These are phyloP conservation scores for Tulasnella sp. DNA, from an alignment of 768 basidiomycete species.

Conservation along the genomic window DNA sequence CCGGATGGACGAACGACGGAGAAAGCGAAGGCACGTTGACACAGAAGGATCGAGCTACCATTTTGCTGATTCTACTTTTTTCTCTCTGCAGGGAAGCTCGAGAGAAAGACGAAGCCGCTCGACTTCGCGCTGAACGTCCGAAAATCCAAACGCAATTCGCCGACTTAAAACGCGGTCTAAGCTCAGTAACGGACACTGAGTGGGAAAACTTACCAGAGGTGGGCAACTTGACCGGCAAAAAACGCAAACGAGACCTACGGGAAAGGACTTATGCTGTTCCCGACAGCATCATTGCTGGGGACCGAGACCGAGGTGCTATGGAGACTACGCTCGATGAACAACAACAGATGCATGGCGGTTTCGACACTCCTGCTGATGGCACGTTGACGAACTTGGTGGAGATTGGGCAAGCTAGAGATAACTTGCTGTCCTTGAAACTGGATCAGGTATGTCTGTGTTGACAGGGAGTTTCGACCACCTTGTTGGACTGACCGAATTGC, in stretches of 20 bases:
- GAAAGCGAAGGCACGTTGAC: slow-evolving; percentile 64
- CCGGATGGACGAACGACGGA: slow-evolving; percentile 82
- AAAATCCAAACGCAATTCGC: slow-evolving; percentile 96
- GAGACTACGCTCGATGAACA: slow-evolving; percentile 70
- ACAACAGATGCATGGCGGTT: slow-evolving; percentile 77
- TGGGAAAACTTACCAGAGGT: slow-evolving; percentile 97
- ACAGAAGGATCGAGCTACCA: slow-evolving; percentile 27
- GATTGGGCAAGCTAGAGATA: too few relatives aligned
- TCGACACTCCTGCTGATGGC: slow-evolving; percentile 79
- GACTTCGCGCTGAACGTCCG: slow-evolving; percentile 79
- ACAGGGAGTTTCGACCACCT: too few relatives aligned
- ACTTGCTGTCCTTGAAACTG: too few relatives aligned
- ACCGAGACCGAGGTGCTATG: slow-evolving; percentile 66
- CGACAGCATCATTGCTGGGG: slow-evolving; percentile 87
- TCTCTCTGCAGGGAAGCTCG: slow-evolving; percentile 66
- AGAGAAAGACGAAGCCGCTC: slow-evolving; percentile 67
- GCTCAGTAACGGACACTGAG: slow-evolving; percentile 81
- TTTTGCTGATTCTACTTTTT: neutral
- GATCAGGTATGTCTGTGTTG: too few relatives aligned
- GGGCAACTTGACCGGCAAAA: slow-evolving; percentile 89
- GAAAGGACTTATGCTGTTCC: slow-evolving; percentile 80
- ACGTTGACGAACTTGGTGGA: slow-evolving; percentile 90
- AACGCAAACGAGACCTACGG: slow-evolving; percentile 65
- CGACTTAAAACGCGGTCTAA: slow-evolving; percentile 86
- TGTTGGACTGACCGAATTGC: too few relatives aligned